These are phyloP conservation scores for Plectosphaerella plurivora DNA, from an alignment of 2,329 filamentous ascomycete species.

Conservation along the genomic window DNA sequence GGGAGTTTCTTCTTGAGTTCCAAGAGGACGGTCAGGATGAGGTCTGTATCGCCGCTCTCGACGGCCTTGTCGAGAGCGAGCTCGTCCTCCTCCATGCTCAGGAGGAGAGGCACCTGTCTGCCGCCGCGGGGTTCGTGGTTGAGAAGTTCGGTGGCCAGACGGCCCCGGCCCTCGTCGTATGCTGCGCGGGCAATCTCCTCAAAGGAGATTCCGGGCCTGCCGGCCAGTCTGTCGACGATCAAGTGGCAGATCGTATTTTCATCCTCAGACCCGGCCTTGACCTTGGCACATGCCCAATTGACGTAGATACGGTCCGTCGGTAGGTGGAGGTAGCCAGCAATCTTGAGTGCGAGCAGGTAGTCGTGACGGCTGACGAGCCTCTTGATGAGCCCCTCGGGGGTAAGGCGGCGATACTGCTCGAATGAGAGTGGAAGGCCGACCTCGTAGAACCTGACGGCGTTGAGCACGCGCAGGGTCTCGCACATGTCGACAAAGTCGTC, in stretches of 20 bases:
- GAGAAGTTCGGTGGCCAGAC: conserved; percentile 84
- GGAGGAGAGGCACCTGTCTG: conserved; percentile 88
- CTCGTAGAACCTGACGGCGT: conserved; percentile 87
- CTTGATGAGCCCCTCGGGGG: conserved; percentile 81
- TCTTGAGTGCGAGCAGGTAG: conserved; percentile 82
- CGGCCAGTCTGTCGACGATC: conserved; percentile 81
- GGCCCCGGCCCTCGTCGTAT: conserved; percentile 85
- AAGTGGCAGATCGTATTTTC: conserved; percentile 83
- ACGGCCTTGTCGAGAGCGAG: conserved; percentile 95
- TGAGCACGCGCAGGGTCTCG: conserved; percentile 86
- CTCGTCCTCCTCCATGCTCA: conserved; percentile 94
- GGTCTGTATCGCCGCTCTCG: conserved; percentile 89
- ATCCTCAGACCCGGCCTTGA: conserved; percentile 76
- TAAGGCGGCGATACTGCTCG: conserved; percentile 88
- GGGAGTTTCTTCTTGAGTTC: conserved; percentile 88
- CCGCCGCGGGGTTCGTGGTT: conserved; percentile 93
- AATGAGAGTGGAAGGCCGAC: conserved; percentile 87
- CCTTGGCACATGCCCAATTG: conserved; percentile 95
- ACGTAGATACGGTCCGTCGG: conserved; percentile 89
- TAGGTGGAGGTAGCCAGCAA: conserved; percentile 82
- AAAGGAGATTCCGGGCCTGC: conserved; percentile 91
- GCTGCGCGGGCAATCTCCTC: conserved; percentile 89
- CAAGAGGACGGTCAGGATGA: conserved; percentile 84
- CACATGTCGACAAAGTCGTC: conserved; percentile 99
- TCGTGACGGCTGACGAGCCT: conserved; percentile 85